Conservation (phyloP, 371 early-diverging fungal species). For the Lichtheimia hyalospora region DNA sequence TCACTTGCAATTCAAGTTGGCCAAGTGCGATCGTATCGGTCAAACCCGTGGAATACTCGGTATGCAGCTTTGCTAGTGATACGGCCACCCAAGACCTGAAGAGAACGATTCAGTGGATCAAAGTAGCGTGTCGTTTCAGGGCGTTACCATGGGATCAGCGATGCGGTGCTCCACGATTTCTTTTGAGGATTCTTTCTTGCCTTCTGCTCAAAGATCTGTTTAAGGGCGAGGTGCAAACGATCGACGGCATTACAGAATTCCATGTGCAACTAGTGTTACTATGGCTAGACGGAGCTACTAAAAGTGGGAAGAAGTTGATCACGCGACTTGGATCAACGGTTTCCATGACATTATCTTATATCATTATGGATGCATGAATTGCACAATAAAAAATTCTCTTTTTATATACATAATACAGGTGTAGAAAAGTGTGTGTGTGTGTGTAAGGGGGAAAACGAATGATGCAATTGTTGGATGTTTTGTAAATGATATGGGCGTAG, state of each 20-base stretch:
- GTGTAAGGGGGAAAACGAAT: constrained; percentile 1
- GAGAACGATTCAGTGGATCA: neutral
- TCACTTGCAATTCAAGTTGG: constrained; percentile 17
- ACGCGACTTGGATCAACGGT: too few species aligned
- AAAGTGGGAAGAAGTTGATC: too few species aligned
- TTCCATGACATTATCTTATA: too few species aligned
- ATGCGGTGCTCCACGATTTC: neutral
- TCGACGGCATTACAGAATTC: constrained; percentile 20
- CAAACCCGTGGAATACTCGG: constrained; percentile 16
- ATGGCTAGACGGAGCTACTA: too few species aligned
- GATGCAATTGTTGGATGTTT: neutral
- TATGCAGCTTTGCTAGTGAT: constrained; percentile 13
- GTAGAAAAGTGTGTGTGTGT: too few species aligned
- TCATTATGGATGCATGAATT: too few species aligned
- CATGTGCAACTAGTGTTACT: constrained; percentile 1
- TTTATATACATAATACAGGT: constrained; percentile 1
- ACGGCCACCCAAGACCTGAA: constrained; percentile 26
- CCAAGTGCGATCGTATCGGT: constrained; percentile 17
- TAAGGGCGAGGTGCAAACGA: constrained; percentile 9
- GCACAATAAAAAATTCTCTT: neutral
- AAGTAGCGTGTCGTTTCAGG: neutral
- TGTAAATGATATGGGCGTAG: neutral
- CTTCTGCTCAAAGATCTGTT: constrained; percentile 3
- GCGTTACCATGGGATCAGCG: constrained; percentile 17
- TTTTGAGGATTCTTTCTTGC: neutral